Conservation (phyloP, 2,329 filamentous ascomycete species). For the Hirsutella minnesotensis region DNA sequence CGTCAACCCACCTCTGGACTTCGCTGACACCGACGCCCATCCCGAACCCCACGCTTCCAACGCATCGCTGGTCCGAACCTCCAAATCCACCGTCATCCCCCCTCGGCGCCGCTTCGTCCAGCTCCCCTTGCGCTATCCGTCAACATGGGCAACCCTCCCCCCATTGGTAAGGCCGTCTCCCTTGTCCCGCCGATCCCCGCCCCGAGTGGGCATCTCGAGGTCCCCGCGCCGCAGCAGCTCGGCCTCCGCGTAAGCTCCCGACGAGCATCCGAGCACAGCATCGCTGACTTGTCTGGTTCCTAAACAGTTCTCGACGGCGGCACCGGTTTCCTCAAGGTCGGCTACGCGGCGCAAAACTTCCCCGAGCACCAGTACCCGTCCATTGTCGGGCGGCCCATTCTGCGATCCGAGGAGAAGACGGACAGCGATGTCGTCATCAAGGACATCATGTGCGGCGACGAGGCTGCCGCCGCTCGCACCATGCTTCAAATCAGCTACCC, state of each 20-base stretch:
- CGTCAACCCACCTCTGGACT: neutral
- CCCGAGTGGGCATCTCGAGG: neutral
- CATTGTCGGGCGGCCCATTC: slow-evolving; percentile 93
- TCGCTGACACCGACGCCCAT: slow-evolving; percentile 5
- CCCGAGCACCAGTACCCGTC: slow-evolving; percentile 97
- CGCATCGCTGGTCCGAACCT: no score
- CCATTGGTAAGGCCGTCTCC: slow-evolving; percentile 35
- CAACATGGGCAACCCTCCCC: slow-evolving; percentile 37
- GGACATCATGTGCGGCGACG: slow-evolving; percentile 99
- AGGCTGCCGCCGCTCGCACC: slow-evolving; percentile 86
- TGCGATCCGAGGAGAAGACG: slow-evolving; percentile 82
- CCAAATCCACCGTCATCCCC: neutral
- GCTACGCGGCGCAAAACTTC: slow-evolving; percentile 98
- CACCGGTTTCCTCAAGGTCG: slow-evolving; percentile 98
- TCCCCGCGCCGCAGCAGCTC: neutral
- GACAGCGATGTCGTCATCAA: slow-evolving; percentile 59
- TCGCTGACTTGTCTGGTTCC: slow-evolving; percentile 10
- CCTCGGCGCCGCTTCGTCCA: slow-evolving; percentile 1
- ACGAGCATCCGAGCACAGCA: neutral
- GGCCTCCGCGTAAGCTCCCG: neutral
- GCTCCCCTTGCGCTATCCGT: neutral
- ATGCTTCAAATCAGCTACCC: slow-evolving; percentile 99
- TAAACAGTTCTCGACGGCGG: slow-evolving; percentile 90
- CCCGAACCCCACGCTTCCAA: neutral
- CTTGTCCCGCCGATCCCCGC: no score